Base-by-base conservation (phyloP, 768 basidiomycete genomes). In the Xerocomellus intermedius region DNA sequence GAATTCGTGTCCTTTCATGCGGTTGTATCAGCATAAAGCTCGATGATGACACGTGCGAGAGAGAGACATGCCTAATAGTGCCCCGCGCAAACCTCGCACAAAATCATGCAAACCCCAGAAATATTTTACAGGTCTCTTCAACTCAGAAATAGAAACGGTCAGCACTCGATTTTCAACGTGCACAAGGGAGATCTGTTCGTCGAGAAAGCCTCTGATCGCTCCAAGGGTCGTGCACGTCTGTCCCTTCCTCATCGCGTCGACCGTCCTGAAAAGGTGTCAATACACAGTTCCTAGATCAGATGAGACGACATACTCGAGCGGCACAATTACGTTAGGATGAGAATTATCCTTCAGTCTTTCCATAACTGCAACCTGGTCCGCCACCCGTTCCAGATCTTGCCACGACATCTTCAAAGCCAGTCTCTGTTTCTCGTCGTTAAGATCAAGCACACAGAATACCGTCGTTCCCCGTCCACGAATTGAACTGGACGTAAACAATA, bases 401-500 rank as follows among this genome's bases (percentile, higher is more conserved):
- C 37, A 53, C 4, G 45, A 7, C 24, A 35, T 26, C 9, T 42
- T 54, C 38, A 48, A 35, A 5, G n/a, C 45, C 6, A 35, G 22
- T 14, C 12, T 32, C 22, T 22, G 42, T 14, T 41, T 32, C 7
- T 22, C 6, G 45, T 33, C 32, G 8, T 2, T 12, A 14, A 19
- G 26, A 30, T 30, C 43, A 0, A 51, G 13, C 6, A 58, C 56
- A 5, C 37, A 33, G 17, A 50, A 64, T 3, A 63, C 52, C 1
- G 51, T 51, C 8, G 55, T 57, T 19, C 50, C 50, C 4, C 55
- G 24, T 8, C 62, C 57, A n/a, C 60, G 57, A 42, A 63, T 48
- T 1, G 57, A 63, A 21, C 52, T 8, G 1, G 50, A 3, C 9
- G 50, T 59, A 7, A 43, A 43, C 42, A 44, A 26, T 2, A 36